A percentile compares a stretch with the other conserved stretches of the same genome.
phyloP scores from a whole-genome alignment of 495 filamentous ascomycete genomes.

The Penicillium longicatenatum region DNA sequence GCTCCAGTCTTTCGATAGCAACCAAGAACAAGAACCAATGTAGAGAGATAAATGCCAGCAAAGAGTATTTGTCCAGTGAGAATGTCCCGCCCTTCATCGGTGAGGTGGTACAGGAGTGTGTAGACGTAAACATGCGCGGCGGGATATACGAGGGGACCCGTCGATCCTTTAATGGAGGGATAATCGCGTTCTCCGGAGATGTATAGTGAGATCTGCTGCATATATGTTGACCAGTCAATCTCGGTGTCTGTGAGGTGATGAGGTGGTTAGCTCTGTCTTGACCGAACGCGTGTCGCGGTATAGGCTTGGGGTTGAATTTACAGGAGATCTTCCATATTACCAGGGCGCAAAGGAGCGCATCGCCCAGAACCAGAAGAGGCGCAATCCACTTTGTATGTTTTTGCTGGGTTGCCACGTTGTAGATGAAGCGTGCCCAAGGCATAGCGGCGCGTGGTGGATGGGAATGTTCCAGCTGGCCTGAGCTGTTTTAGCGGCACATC shows the following conservation, averaged over 20 bases:
- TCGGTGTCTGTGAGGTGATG: conserved; percentile 72
- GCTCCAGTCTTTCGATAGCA: conserved; percentile 80
- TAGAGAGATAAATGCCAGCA: conserved; percentile 71
- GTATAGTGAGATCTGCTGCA: conserved; percentile 85
- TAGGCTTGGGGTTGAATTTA: conserved; percentile 44
- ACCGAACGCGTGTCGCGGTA: conserved; percentile 9
- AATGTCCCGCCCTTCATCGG: conserved; percentile 75
- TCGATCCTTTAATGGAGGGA: conserved; percentile 78
- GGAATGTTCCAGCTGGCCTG: conserved; percentile 20
- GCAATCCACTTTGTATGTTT: conserved; percentile 64
- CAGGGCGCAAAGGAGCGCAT: conserved; percentile 70
- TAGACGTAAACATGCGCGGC: conserved; percentile 93
- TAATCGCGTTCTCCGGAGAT: conserved; percentile 87
- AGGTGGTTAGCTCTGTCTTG: conserved; percentile 22
- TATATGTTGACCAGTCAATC: conserved; percentile 97
- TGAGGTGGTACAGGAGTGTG: conserved; percentile 73
- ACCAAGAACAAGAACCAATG: conserved; percentile 72
- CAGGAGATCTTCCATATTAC: conserved; percentile 88
- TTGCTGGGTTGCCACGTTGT: conserved; percentile 48
- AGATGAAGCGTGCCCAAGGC: conserved; percentile 6
- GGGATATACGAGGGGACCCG: conserved; percentile 92
- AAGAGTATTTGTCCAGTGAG: conserved; percentile 80
- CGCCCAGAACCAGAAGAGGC: conserved; percentile 68
- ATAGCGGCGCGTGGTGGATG: conserved; percentile 2
- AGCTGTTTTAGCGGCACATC: conserved; percentile 6